Base-by-base conservation (phyloP, 768 basidiomycete species). In the Russula brevipes region DNA sequence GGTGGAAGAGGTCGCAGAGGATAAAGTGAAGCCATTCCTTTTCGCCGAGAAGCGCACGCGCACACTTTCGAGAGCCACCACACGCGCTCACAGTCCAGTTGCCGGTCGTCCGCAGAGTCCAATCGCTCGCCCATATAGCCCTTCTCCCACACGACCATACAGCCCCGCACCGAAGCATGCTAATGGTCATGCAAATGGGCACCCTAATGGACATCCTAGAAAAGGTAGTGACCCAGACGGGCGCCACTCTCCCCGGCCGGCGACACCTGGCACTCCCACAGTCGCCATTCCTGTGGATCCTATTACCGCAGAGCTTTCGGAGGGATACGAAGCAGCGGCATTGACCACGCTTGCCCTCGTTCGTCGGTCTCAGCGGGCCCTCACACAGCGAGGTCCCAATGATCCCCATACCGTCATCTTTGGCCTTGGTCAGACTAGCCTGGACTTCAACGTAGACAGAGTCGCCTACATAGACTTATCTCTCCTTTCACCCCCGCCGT, bases 351-450 rank as follows among this genome's bases (percentile, higher is more conserved):
- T 85, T 24, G 74, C 83, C 16, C 77, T 87, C 56, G 77, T 85
- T 6, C 82, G 84, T 46, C 80, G 91, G 7, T 81, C 86, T 16
- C 74, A 85, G 51, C 81, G 77, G 44, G 82, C 92, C 6, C 74
- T 87, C 64, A 72, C 72, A 5, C 73, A 79, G 41, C 76, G 74
- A 2, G 86, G 87, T n/a, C 68, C 83, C 14, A 67, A 78, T 5
- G 75, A 84, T 51, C 82, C 91, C 1, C 79, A 82, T 49, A 89
- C 85, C 1, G 80, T 90, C 60, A 71, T 97, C 59, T 80, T 97
- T 71, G 78, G 82, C 45, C 81, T 96, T 51, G 91, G 93, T 5
- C 76, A 75, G 11, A 70, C 78, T 30, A 70, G 76, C 9, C 69
- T 82, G 24, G 58, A 76, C 50, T 70, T 79, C 46, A 72, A 76